These are phyloP conservation scores for Neodidymelliopsis sp. DNA, from an alignment of 2,329 filamentous ascomycete species.

Conservation along the genomic window DNA sequence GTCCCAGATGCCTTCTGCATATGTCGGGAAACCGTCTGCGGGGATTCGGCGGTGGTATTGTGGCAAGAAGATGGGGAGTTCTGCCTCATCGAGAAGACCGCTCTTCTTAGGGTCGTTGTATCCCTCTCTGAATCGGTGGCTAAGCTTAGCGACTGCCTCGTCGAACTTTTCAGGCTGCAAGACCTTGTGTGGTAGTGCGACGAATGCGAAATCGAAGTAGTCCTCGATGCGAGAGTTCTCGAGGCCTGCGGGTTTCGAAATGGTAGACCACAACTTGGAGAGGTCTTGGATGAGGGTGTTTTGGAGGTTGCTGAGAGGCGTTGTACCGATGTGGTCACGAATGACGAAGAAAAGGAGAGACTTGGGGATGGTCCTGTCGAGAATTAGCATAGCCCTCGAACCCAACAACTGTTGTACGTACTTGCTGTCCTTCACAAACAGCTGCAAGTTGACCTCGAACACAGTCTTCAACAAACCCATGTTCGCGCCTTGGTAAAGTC, in stretches of 20 bases:
- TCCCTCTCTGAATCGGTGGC: conserved; percentile 81
- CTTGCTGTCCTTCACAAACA: conserved; percentile 96
- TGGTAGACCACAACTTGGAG: conserved; percentile 87
- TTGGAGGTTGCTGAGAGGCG: conserved; percentile 87
- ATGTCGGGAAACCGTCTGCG: conserved; percentile 94
- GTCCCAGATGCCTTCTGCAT: conserved; percentile 95
- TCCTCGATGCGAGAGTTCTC: conserved; percentile 91
- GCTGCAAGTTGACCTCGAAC: conserved; percentile 96
- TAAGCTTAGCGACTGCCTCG: conserved; percentile 79
- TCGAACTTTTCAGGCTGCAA: conserved; percentile 92
- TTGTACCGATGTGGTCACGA: conserved; percentile 92
- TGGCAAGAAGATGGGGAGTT: conserved; percentile 83
- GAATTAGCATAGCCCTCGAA: conserved; percentile 28
- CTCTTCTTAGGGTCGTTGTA: conserved; percentile 72
- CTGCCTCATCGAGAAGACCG: conserved; percentile 72
- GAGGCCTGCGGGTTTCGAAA: conserved; percentile 88
- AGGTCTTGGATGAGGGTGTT: conserved; percentile 91
- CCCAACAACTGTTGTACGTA: conserved; percentile 55
- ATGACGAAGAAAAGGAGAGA: conserved; percentile 99
- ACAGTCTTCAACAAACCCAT: conserved; percentile 99
- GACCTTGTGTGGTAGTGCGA: conserved; percentile 94
- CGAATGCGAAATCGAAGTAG: conserved; percentile 98
- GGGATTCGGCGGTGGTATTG: conserved; percentile 97
- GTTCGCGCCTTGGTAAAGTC: conserved; percentile 96
- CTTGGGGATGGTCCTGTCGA: conserved; percentile 76